Conservation (phyloP, 768 basidiomycete genomes). For the Pisolithus tinctorius region DNA sequence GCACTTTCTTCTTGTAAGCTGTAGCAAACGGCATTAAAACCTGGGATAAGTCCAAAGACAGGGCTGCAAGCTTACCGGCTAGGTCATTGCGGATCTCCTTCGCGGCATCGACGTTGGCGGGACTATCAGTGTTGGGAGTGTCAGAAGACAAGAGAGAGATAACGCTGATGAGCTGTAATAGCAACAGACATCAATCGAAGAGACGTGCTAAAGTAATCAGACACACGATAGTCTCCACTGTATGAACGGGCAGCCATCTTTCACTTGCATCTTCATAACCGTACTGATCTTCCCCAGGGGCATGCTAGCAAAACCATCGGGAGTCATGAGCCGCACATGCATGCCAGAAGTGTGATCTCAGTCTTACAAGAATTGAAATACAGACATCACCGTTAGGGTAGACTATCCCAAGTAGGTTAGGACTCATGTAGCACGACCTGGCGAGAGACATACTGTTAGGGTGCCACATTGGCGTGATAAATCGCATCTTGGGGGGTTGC, state of each 20-base stretch:
- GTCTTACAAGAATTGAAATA: conserved; percentile 84
- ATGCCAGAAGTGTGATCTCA: not conserved
- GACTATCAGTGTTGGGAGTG: conserved; percentile 85
- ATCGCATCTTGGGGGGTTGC: conserved; percentile 91
- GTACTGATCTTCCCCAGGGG: conserved; percentile 94
- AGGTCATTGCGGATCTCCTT: conserved; percentile 71
- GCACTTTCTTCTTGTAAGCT: conserved; percentile 96
- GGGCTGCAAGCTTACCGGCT: conserved; percentile 36
- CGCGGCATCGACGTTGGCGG: conserved; percentile 95
- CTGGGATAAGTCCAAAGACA: conserved; percentile 1
- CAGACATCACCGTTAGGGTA: conserved; percentile 91
- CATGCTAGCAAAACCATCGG: conserved; percentile 49
- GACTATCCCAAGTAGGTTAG: conserved; percentile 42
- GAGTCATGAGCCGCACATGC: not conserved
- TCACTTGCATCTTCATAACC: conserved; percentile 97
- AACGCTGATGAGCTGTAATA: conserved; percentile 79
- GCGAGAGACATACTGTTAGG: conserved; percentile 72
- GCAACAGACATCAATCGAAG: conserved; percentile 1
- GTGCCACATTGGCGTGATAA: conserved; percentile 95
- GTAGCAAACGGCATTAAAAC: conserved; percentile 12
- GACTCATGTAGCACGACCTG: not conserved
- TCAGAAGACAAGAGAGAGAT: conserved; percentile 94
- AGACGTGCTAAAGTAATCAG: not conserved
- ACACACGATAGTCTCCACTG: conserved; percentile 90
- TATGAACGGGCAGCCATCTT: conserved; percentile 96